Percentiles rank a stretch among this genome's conserved stretches.
phyloP scores from a whole-genome alignment of 768 basidiomycete species.

The Lactifluus echinatus region DNA sequence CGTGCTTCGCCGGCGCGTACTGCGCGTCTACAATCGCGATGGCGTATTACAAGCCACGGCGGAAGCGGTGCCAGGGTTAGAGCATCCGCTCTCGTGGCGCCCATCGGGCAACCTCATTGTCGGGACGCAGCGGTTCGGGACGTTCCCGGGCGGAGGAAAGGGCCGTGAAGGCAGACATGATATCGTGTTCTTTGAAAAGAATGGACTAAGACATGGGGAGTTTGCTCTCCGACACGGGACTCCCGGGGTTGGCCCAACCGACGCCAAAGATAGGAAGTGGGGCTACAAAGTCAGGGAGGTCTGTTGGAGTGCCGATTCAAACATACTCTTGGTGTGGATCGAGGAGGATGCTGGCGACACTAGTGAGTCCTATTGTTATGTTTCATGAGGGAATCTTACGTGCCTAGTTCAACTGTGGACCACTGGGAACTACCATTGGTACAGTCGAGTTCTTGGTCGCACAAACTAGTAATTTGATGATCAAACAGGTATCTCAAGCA shows the following conservation, averaged over 20 bases:
- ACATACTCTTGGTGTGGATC: conserved; percentile 78
- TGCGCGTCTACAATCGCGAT: conserved; percentile 72
- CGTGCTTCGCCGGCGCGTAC: conserved; percentile 39
- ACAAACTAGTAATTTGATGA: conserved; percentile 4
- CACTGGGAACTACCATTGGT: conserved; percentile 93
- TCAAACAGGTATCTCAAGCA: conserved; percentile 82
- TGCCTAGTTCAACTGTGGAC: conserved; percentile 88
- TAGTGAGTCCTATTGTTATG: conserved; percentile 38
- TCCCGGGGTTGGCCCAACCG: conserved; percentile 19
- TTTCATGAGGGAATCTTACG: not conserved
- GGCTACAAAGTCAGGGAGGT: conserved; percentile 70
- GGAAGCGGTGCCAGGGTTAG: conserved; percentile 75
- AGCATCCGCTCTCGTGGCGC: conserved; percentile 74
- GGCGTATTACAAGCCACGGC: conserved; percentile 75
- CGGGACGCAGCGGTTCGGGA: conserved; percentile 70
- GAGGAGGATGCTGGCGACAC: conserved; percentile 59
- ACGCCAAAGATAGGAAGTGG: conserved; percentile 37
- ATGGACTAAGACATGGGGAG: conserved; percentile 88
- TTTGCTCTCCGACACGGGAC: conserved; percentile 52
- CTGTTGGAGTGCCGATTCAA: conserved; percentile 84
- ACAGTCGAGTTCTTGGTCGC: conserved; percentile 5
- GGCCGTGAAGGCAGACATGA: conserved; percentile 69
- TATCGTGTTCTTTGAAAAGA: conserved; percentile 90
- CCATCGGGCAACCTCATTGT: conserved; percentile 85
- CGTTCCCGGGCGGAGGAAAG: conserved; percentile 53